Evolutionary conservation across 2,329 filamentous ascomycete species (phyloP), one percentile per base, ranked within the genome.

Genomic region (Aspergillus sp.): DNA sequence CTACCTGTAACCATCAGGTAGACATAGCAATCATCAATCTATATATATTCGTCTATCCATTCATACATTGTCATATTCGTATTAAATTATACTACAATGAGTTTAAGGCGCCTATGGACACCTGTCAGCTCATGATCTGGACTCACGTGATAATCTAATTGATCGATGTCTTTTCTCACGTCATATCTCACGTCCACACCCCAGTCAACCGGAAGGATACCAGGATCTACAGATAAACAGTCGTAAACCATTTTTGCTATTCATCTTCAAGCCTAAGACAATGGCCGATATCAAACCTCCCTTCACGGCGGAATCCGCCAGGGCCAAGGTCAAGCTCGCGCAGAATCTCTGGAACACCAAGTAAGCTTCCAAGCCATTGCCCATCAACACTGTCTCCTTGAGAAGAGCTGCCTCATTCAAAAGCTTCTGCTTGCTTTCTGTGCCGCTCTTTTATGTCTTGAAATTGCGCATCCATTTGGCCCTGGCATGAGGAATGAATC

Each of bases 271-370:
- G 9, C 14, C 7, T 11, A 13, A 20, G 13, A 13, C 40, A 10
- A 76, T 76, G 73, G 71, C 73, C 3, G 64, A 69, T 47, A 57
- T 74, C 32, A 72, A 67, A 45, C 90, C 90, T 3, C 90, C 90
- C 0, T 95, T 91, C 68, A 93, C 84, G 3, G 76, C 81, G 20
- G 86, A 89, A 65, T 86, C 84, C 1, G 90, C 90, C 2, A 75
- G 75, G 14, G 76, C 79, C 53, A 95, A 95, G 69, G 90, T 95
- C 57, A 95, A 95, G 73, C 86, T 85, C 16, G 90, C 89, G 0
- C 90, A 95, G 67, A 82, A 90, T 67, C 77, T 86, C 3, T 95
- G 90, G 90, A 95, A 95, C 64, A 87, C 85, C 1, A 81, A 77
- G 87, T 89, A 70, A 59, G 74, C 30, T 7, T 38, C 35, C 35